These are phyloP conservation scores for Drechmeria coniospora DNA, from an alignment of 2,329 filamentous ascomycete species.

Conservation along the genomic window DNA sequence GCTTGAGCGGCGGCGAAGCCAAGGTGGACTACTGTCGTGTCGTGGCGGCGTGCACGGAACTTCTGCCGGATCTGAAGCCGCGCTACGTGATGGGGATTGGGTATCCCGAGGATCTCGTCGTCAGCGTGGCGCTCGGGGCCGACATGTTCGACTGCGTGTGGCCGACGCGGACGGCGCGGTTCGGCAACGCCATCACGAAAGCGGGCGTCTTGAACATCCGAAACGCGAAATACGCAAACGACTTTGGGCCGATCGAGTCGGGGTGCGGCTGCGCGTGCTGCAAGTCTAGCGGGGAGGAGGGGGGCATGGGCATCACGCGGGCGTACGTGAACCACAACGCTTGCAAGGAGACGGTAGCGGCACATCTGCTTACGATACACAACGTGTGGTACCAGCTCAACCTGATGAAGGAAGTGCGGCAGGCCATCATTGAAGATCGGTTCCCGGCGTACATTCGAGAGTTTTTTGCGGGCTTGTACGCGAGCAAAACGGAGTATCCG, in stretches of 20 bases:
- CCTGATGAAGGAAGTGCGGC: constrained; percentile 60
- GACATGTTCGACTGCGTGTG: constrained; percentile 99
- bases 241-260: constrained; percentile 72
- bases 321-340: constrained; percentile 87
- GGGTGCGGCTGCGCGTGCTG: constrained; percentile 74
- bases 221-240: constrained; percentile 56
- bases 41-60: constrained; percentile 67
- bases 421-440: constrained; percentile 65
- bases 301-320: constrained; percentile 66
- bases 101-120: constrained; percentile 89
- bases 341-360: constrained; percentile 87
- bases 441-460: constrained; percentile 63
- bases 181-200: constrained; percentile 83
- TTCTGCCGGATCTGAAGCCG: constrained; percentile 84
- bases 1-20: constrained; percentile 84
- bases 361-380: constrained; percentile 74
- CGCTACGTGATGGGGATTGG: constrained; percentile 98
- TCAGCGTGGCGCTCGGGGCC: constrained; percentile 83
- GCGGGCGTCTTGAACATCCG: constrained; percentile 72
- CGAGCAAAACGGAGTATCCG: constrained; percentile 50
- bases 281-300: constrained; percentile 44
- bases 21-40: constrained; percentile 88
- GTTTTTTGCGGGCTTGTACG: constrained; percentile 66
- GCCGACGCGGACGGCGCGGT: constrained; percentile 90
- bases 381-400: constrained; percentile 87